These are phyloP conservation scores for Cladosporium sphaerospermum DNA, from an alignment of 2,329 filamentous ascomycete genomes.

Conservation along the genomic window DNA sequence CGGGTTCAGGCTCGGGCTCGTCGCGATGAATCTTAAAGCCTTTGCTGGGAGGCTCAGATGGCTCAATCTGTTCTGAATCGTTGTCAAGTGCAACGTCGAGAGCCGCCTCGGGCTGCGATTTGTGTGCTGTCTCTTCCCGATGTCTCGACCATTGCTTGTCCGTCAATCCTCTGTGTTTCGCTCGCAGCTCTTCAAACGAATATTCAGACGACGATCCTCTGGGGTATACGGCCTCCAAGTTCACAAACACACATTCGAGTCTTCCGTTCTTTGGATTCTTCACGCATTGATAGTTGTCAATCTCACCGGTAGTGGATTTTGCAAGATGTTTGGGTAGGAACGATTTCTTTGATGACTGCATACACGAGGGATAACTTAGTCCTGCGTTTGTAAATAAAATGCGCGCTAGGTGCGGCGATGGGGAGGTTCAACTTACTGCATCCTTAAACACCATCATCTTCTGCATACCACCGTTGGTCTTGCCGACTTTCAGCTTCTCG, in stretches of 20 bases:
- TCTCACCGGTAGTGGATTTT: conserved; percentile 17
- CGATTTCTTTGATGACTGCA: conserved; percentile 39
- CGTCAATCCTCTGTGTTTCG: conserved; percentile 64
- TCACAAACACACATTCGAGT: conserved; percentile 79
- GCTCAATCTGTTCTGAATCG: background rate
- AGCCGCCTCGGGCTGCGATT: background rate
- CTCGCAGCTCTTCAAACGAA: conserved; percentile 88
- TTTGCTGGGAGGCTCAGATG: conserved; percentile 1
- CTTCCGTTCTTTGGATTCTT: conserved; percentile 77
- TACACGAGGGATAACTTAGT: conserved; percentile 71
- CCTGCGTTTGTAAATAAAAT: conserved; percentile 83
- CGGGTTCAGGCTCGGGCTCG: conserved; percentile 6
- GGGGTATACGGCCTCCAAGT: conserved; percentile 80
- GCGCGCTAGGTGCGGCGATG: conserved; percentile 37
- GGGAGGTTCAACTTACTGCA: conserved; percentile 64
- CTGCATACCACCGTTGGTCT: conserved; percentile 66
- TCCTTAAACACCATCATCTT: conserved; percentile 96
- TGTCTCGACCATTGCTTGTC: conserved; percentile 46
- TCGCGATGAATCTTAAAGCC: conserved; percentile 19
- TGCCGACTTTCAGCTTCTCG: conserved; percentile 81
- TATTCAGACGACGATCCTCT: conserved; percentile 67
- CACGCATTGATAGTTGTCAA: conserved; percentile 65
- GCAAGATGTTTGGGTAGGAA: conserved; percentile 25
- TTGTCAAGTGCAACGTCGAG: conserved; percentile 1
- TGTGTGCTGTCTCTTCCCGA: too few species aligned